Evolutionary conservation across 371 early-diverging fungal genomes (phyloP).

Genomic region (Mucor sp.): DNA sequence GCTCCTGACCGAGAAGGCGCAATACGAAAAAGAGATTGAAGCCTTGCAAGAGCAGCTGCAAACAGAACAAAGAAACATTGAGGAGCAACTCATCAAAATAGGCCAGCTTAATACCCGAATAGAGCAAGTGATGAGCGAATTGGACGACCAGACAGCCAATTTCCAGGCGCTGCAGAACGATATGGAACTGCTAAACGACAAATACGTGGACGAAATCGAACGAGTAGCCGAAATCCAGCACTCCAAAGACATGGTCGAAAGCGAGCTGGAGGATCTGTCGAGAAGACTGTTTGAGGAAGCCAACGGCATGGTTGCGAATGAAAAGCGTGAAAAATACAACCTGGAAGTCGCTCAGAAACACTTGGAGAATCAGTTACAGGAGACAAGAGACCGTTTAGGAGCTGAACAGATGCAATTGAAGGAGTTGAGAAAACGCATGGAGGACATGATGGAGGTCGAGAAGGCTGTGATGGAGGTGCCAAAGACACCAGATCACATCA

Average conservation of each 20-base stretch:
- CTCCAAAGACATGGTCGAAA: constrained; percentile 87
- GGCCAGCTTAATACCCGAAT: constrained; percentile 42
- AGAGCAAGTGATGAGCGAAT: constrained; percentile 44
- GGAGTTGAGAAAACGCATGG: constrained; percentile 73
- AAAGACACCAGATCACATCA: constrained; percentile 22
- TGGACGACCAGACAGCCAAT: constrained; percentile 51
- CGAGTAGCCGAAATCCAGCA: constrained; percentile 88
- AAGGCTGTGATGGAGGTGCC: constrained; percentile 7
- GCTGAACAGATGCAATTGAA: constrained; percentile 79
- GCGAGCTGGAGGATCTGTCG: constrained; percentile 90
- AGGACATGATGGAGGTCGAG: constrained; percentile 50
- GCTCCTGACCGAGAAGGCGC: constrained; percentile 46
- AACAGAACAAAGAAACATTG: constrained; percentile 49
- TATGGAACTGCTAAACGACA: constrained; percentile 63
- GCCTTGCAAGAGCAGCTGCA: constrained; percentile 42
- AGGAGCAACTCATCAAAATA: constrained; percentile 44
- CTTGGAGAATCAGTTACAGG: constrained; percentile 65
- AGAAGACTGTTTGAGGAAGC: constrained; percentile 92
- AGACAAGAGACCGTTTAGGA: constrained; percentile 67
- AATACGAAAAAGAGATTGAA: constrained; percentile 49
- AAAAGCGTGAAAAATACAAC: constrained; percentile 69
- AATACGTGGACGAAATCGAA: constrained; percentile 86
- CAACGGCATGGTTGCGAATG: constrained; percentile 89
- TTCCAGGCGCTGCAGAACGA: constrained; percentile 55
- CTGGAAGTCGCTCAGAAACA: constrained; percentile 61